These are phyloP conservation scores for Amaranthus hypochondriacus DNA, from an alignment of 148 eudicot species.

Conservation along the genomic window DNA sequence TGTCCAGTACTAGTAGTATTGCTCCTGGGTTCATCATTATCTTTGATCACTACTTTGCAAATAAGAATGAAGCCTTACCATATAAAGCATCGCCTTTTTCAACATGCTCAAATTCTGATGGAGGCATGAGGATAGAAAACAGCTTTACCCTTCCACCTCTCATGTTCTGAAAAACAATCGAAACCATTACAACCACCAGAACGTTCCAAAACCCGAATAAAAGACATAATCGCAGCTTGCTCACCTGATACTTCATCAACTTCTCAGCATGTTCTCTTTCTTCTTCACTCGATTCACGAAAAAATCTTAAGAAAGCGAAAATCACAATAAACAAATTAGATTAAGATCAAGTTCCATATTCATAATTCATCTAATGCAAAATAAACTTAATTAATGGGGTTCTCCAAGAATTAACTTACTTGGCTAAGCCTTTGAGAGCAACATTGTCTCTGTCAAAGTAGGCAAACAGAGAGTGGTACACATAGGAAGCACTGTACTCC, in stretches of 20 bases:
- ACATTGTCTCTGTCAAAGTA: constrained; percentile 86
- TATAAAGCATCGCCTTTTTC: constrained; percentile 84
- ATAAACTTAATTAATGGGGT: not conserved
- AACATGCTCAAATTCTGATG: constrained; percentile 60
- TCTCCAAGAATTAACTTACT: constrained; percentile 38
- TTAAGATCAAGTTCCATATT: not conserved
- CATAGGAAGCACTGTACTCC: constrained; percentile 87
- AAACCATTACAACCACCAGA: not conserved
- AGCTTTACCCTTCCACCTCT: constrained; percentile 84
- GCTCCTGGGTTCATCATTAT: not conserved
- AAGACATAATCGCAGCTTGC: not conserved
- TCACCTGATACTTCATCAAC: constrained; percentile 81
- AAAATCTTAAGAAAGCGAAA: constrained; percentile 41
- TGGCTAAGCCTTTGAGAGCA: constrained; percentile 81
- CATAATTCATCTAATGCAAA: not conserved
- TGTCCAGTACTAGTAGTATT: too few relatives aligned
- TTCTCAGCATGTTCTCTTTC: constrained; percentile 91
- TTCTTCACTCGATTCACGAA: constrained; percentile 80
- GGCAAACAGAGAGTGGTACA: constrained; percentile 72
- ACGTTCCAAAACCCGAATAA: not conserved
- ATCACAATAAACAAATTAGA: not conserved
- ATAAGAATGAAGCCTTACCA: constrained; percentile 39
- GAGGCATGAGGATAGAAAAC: constrained; percentile 45
- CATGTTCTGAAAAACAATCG: constrained; percentile 46
- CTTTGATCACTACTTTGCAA: not conserved